phyloP scores from a whole-genome alignment of 225 moss, liverwort and hornwort genomes.

The Ulota crispa region DNA sequence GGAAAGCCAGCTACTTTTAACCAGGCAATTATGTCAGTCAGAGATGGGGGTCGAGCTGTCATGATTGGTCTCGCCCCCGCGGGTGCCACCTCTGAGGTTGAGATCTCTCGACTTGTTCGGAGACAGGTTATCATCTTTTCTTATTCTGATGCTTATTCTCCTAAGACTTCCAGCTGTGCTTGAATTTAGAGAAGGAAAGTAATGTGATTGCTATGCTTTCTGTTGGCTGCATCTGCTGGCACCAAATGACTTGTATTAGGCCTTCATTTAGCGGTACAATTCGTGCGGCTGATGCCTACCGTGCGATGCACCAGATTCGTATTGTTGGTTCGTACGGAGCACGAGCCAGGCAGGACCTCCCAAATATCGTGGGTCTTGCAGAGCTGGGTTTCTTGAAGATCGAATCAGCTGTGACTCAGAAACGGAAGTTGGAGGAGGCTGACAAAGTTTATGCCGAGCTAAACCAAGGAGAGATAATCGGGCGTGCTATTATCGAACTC shows the following conservation, averaged over 20 bases:
- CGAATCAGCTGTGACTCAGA: slow-evolving; percentile 75
- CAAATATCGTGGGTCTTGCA: slow-evolving; percentile 78
- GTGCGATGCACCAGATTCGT: slow-evolving; percentile 54
- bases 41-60: slow-evolving; percentile 93
- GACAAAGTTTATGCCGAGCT: slow-evolving; percentile 78
- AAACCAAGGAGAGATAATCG: slow-evolving; percentile 71
- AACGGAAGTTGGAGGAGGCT: slow-evolving; percentile 78
- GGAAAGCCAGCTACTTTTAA: slow-evolving; percentile 78
- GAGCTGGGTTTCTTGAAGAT: slow-evolving; percentile 80
- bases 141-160: slow-evolving; percentile 2
- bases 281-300: slow-evolving; percentile 5
- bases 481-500: slow-evolving; percentile 78
- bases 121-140: slow-evolving; percentile 59
- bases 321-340: slow-evolving; percentile 95
- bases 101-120: slow-evolving; percentile 86
- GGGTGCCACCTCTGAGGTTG: slow-evolving; percentile 71
- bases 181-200: neutral
- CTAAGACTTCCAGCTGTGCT: neutral
- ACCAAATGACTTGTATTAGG: neutral
- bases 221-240: slow-evolving; percentile 3
- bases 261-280: neutral
- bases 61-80: slow-evolving; percentile 91
- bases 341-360: slow-evolving; percentile 87
- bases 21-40: slow-evolving; percentile 78
- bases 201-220: neutral